These are phyloP conservation scores for Pythium vanterpoolii DNA, from an alignment of 352 stramenopile genomes.

Conservation along the genomic window DNA sequence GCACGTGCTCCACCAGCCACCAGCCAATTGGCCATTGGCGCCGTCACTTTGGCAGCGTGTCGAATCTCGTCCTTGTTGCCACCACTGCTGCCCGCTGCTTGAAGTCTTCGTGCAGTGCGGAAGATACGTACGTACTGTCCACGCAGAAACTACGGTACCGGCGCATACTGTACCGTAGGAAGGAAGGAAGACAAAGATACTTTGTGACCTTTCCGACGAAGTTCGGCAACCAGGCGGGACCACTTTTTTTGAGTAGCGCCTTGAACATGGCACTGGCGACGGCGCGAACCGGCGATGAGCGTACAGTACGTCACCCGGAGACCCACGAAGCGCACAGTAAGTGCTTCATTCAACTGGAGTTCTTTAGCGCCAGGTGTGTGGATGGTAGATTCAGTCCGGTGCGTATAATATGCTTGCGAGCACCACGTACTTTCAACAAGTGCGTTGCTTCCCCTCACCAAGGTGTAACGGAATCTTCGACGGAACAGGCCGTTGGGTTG, in stretches of 20 bases:
- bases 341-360: no score
- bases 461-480: slow-evolving; percentile 38
- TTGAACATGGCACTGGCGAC: no score
- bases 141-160: slow-evolving; percentile 3
- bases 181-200: slow-evolving; percentile 10
- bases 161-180: neutral
- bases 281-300: no score
- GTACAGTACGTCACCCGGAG: no score
- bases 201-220: neutral
- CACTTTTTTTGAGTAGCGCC: neutral
- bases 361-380: no score
- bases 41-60: no score
- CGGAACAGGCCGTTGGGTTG: slow-evolving; percentile 19
- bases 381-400: no score
- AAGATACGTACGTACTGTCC: neutral
- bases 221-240: neutral
- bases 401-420: neutral
- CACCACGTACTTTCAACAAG: neutral
- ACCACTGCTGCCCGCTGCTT: neutral
- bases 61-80: neutral
- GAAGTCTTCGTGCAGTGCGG: neutral
- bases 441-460: neutral
- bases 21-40: slow-evolving; percentile 6
- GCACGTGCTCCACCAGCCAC: neutral
- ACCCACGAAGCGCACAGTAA: no score